Base-by-base conservation (phyloP, 2,329 filamentous ascomycete genomes). In the Claviceps fusiformis region DNA sequence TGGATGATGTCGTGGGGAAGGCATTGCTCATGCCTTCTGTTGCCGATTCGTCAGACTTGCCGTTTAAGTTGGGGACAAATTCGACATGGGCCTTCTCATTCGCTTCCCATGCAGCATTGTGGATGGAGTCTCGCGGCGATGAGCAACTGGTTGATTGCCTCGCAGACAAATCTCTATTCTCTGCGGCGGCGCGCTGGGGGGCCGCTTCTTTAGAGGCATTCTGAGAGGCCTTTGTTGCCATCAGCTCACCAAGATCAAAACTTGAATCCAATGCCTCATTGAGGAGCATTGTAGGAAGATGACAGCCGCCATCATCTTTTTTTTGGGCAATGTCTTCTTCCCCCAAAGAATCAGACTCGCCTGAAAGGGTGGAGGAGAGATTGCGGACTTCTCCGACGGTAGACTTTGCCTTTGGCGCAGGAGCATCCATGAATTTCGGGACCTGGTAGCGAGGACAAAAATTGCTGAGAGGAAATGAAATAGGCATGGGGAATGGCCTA, bases 391-490 rank as follows among this genome's bases (percentile, higher is more conserved):
- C 59, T 48, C 57, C 57, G 37, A 50, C 49, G 13, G 50, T 55
- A 27, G 57, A 54, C 41, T 57, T 55, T 17, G 55, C 50, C 24
- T 51, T 55, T n/a, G 35, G 15, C 15, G 52, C 31, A 10, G 58
- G 54, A 39, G 54, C 50, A 39, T 56, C 43, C 33, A 59, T 58
- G n/a, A 61, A 50, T 5, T 31, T 59, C 8, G 58, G 59, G 2
- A 59, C 50, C 46, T 56, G 47, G 49, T 58, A 61, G 15, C 59
- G 55, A 11, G 59, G 56, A 37, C 56, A 56, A 37, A 59, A 60
- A 37, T 48, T 56, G 17, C 54, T 61, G 39, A 51, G 43, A 13
- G 54, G 35, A n/a, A 47, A 15, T 7, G 45, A 37, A 43, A 43
- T 43, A 47, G 29, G 9, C 7, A 27, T 37, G 11, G 41, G 35